Evolutionary conservation across 805 yeast species (phyloP).

Genomic region (Dipodascus albidus): DNA sequence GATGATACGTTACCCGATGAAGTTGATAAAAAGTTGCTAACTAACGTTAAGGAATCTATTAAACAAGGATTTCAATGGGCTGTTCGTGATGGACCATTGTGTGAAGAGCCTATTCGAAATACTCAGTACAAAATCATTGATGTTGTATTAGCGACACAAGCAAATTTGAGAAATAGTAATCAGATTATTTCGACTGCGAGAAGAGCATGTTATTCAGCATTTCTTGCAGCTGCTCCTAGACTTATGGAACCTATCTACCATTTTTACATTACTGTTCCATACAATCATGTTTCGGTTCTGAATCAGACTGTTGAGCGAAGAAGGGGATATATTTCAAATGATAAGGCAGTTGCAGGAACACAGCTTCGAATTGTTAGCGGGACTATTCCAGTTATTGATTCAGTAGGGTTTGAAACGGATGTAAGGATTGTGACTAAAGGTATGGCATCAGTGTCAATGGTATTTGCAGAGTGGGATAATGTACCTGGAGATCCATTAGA

Average conservation of each 20-base stretch:
- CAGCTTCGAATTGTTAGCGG: slow-evolving; percentile 53
- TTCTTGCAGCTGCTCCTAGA: slow-evolving; percentile 66
- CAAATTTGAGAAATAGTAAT: slow-evolving; percentile 41
- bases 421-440: slow-evolving; percentile 69
- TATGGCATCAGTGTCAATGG: slow-evolving; percentile 55
- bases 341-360: slow-evolving; percentile 59
- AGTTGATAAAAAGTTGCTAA: slow-evolving; percentile 43
- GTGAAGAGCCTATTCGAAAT: slow-evolving; percentile 69
- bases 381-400: slow-evolving; percentile 75
- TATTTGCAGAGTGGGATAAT: slow-evolving; percentile 58
- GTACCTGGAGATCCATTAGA: slow-evolving; percentile 94
- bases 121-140: slow-evolving; percentile 63
- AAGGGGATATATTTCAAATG: slow-evolving; percentile 49
- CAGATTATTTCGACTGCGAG: slow-evolving; percentile 76
- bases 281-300: slow-evolving; percentile 36
- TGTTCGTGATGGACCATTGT: slow-evolving; percentile 78
- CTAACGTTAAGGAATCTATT: slow-evolving; percentile 40
- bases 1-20: slow-evolving; percentile 73
- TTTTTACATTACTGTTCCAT: slow-evolving; percentile 45
- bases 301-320: slow-evolving; percentile 44
- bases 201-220: slow-evolving; percentile 73
- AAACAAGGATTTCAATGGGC: slow-evolving; percentile 79
- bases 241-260: slow-evolving; percentile 73
- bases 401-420: slow-evolving; percentile 83
- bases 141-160: slow-evolving; percentile 37